Conservation (phyloP, 1,284 basidiomycete genomes). For the Leccinum ponderosum region DNA sequence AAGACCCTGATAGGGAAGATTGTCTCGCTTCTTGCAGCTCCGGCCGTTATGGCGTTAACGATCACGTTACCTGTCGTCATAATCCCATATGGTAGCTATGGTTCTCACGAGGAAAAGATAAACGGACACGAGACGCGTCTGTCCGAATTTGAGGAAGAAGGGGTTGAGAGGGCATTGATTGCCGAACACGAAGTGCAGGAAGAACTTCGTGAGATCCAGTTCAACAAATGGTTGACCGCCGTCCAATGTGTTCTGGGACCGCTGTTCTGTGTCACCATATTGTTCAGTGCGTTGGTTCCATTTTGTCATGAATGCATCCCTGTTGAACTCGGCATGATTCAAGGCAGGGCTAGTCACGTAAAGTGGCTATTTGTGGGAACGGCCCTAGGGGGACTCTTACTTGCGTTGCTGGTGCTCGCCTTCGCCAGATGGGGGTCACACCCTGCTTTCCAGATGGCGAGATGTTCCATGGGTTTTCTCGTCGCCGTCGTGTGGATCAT, state of each 20-base stretch:
- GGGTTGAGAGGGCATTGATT: slow-evolving; percentile 57
- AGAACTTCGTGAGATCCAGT: slow-evolving; percentile 62
- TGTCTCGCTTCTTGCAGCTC: slow-evolving; percentile 80
- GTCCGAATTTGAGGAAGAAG: slow-evolving; percentile 66
- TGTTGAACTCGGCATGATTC: slow-evolving; percentile 1
- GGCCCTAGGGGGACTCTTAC: slow-evolving; percentile 52
- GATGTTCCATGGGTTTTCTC: slow-evolving; percentile 87
- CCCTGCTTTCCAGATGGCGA: slow-evolving; percentile 61
- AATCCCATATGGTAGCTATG: slow-evolving; percentile 49
- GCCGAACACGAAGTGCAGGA: slow-evolving; percentile 68
- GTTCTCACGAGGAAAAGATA: slow-evolving; percentile 47
- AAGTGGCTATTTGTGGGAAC: slow-evolving; percentile 59
- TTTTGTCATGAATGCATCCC: slow-evolving; percentile 4
- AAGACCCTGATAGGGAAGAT: slow-evolving; percentile 77
- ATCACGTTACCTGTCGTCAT: slow-evolving; percentile 91
- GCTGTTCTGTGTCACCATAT: slow-evolving; percentile 68
- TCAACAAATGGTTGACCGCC: slow-evolving; percentile 82
- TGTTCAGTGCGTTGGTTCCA: slow-evolving; percentile 61
- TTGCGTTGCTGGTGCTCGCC: slow-evolving; percentile 56
- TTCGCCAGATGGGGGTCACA: slow-evolving; percentile 65
- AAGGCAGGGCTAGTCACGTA: slow-evolving; percentile 58
- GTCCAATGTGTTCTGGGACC: slow-evolving; percentile 81
- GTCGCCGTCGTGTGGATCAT: slow-evolving; percentile 95
- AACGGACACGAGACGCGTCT: slow-evolving; percentile 36
- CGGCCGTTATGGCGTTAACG: slow-evolving; percentile 85